Conservation (phyloP, 2,329 filamentous ascomycete genomes). For the Ophiostoma himal-ulmi region DNA sequence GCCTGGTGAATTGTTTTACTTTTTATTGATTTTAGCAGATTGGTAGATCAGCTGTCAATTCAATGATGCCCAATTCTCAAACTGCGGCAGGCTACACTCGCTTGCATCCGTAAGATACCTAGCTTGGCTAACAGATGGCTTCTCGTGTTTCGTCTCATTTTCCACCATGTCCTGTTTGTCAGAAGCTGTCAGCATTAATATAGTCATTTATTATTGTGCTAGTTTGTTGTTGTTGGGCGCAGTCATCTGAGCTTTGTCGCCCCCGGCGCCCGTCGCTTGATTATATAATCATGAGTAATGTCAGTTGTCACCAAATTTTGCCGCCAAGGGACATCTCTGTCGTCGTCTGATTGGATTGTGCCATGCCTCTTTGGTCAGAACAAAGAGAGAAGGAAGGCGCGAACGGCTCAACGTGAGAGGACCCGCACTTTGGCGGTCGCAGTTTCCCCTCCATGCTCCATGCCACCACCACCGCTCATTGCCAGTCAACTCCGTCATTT, state of each 20-base stretch:
- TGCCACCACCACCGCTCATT: not conserved
- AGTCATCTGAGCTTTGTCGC: not conserved
- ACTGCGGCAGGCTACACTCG: not conserved
- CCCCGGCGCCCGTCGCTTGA: not conserved
- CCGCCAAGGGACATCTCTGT: constrained; percentile 8
- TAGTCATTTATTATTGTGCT: not conserved
- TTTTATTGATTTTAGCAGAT: not conserved
- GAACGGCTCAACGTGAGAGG: not conserved
- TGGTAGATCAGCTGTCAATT: not conserved
- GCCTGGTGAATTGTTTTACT: not conserved
- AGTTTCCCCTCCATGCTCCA: constrained; percentile 15
- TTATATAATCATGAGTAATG: constrained; percentile 15
- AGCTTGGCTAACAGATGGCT: not conserved
- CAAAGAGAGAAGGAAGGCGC: constrained; percentile 2
- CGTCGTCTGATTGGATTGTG: constrained; percentile 1
- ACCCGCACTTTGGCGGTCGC: constrained; percentile 15
- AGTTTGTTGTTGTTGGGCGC: not conserved
- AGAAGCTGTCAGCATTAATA: not conserved
- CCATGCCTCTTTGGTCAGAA: not conserved
- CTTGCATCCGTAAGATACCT: not conserved
- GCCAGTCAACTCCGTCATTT: constrained; percentile 13
- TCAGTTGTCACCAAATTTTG: constrained; percentile 12
- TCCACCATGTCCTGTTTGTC: not conserved
- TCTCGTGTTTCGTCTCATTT: not conserved
- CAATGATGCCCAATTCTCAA: not conserved